Percentiles rank a stretch among this genome's conserved stretches.
Evolutionary conservation across 192 early-diverging fungal species (phyloP).

Genomic region (Coemansia erecta): DNA sequence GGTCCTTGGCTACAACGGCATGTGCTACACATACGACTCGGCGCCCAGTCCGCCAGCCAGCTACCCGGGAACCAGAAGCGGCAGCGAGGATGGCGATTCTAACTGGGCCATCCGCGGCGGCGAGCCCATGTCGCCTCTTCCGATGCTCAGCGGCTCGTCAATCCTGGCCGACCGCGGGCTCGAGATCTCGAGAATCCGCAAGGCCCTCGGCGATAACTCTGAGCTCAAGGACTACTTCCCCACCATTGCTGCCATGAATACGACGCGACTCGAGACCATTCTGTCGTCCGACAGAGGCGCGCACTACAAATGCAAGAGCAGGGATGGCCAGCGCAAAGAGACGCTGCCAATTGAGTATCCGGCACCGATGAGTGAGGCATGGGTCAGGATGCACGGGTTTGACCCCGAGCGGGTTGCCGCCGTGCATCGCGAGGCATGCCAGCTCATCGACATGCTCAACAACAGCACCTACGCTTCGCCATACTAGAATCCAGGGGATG

Average conservation of each 20-base stretch:
- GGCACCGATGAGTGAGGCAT: conserved; percentile 22
- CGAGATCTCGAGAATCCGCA: conserved; percentile 33
- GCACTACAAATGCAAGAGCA: background rate
- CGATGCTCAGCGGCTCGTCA: conserved; percentile 38
- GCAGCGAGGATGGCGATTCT: background rate
- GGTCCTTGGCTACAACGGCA: conserved; percentile 33
- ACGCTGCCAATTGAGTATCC: conserved; percentile 23
- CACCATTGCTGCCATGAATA: conserved; percentile 11
- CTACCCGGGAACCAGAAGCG: conserved; percentile 12
- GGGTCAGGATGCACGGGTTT: conserved; percentile 51
- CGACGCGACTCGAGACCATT: conserved; percentile 8
- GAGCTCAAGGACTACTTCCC: conserved; percentile 32
- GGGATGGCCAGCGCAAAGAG: background rate
- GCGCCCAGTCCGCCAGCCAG: conserved; percentile 23
- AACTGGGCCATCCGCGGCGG: background rate
- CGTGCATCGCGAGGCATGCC: conserved; percentile 28
- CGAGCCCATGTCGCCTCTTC: conserved; percentile 3
- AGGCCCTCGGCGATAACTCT: conserved; percentile 12
- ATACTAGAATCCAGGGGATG: no score
- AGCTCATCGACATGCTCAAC: conserved; percentile 43
- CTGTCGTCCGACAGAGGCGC: background rate
- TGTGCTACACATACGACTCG: conserved; percentile 47
- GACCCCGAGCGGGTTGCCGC: conserved; percentile 25
- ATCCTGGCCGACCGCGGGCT: conserved; percentile 15
- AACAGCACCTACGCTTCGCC: conserved; percentile 50